Evolutionary conservation across 441 rosid genomes (phyloP), one percentile per base, ranked within the genome.

Genomic region (Mallotus repandus): DNA sequence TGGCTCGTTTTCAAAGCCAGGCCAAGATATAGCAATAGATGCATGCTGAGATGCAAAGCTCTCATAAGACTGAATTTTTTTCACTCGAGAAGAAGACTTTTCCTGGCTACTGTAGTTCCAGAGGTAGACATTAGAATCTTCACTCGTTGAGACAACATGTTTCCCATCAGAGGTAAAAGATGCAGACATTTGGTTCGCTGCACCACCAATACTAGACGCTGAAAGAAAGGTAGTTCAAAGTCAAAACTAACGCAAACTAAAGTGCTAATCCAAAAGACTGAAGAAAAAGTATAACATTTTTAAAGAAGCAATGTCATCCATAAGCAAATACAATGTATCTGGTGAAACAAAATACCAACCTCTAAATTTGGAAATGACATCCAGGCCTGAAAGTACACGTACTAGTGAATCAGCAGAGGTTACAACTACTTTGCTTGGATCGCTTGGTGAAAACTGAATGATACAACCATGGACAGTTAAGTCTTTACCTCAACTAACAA

Each of bases 331-430:
- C 18, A 41, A 14, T 78, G 56, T n/a, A 16, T 3, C 53, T 63
- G 32, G 48, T 63, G 68, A 52, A 79, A 84, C 52, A 50, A 32
- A 69, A 73, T 16, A 64, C 72, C n/a, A 59, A 91, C 98, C 98
- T 76, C 73, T 89, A 77, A 87, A 96, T 86, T 92, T 94, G 76
- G 89, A 83, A 58, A 96, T 80, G 68, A 96, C 86, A 56, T 88
- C 85, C 59, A 76, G 74, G 69, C 97, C 98, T 38, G 86, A 77
- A 15, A 91, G 87, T 73, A 96, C 88, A 77, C 94, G 87, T 73
- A 94, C 89, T 78, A 87, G 91, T 19, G 98, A 89, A 86, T 92
- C 99, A 22, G 95, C 98, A 52, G 89, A 94, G 41, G 96, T 86
- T 67, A 96, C 98, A 80, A 94, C 81, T 75, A 96, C 83, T 84